These are phyloP conservation scores for Rhododendron simsii DNA, from an alignment of 148 eudicot species.

Conservation along the genomic window DNA sequence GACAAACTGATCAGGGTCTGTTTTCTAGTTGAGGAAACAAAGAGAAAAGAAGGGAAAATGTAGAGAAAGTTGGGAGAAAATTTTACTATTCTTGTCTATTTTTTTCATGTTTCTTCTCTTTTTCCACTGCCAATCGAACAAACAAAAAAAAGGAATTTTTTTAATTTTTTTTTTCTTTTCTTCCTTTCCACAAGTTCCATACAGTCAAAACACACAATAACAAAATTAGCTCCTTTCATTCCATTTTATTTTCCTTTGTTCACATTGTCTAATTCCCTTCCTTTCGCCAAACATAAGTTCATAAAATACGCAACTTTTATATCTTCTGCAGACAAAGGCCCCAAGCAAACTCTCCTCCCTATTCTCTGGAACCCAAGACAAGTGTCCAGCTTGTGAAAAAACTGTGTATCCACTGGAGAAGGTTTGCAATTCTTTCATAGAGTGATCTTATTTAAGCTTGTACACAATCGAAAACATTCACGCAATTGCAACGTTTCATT, in stretches of 20 bases:
- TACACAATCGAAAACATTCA: background rate
- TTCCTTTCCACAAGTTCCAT: too few relatives aligned
- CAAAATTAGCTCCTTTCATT: background rate
- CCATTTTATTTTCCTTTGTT: background rate
- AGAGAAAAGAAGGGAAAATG: background rate
- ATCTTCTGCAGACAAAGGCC: conserved; percentile 31
- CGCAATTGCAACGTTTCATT: background rate
- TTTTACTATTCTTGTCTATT: too few relatives aligned
- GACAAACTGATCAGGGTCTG: background rate
- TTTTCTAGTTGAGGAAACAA: background rate
- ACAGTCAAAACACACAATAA: background rate
- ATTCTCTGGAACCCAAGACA: conserved; percentile 84
- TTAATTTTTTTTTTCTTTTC: too few relatives aligned
- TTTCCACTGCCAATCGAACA: background rate
- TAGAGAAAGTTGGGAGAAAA: background rate
- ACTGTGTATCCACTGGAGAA: conserved; percentile 88
- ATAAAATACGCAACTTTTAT: background rate
- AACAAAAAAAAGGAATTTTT: background rate
- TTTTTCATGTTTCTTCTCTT: too few relatives aligned
- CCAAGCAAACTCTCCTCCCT: conserved; percentile 70
- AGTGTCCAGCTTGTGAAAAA: conserved; percentile 70
- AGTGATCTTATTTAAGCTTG: background rate
- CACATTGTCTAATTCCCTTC: background rate
- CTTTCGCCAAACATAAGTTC: background rate
- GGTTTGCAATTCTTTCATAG: conserved; percentile 29